phyloP scores from a whole-genome alignment of 805 yeast genomes.

The Maudiozyma bulderi region DNA sequence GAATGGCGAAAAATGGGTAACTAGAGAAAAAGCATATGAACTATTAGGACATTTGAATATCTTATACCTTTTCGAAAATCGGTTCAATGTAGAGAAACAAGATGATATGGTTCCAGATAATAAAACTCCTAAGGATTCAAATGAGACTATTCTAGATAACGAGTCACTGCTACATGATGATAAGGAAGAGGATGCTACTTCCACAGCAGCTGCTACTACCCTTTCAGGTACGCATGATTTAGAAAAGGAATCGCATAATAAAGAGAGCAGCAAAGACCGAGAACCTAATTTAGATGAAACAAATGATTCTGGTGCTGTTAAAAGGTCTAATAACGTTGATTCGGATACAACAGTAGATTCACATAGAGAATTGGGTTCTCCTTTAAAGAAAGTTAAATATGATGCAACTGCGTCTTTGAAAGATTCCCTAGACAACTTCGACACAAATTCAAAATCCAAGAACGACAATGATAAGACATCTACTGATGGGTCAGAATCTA shows the following conservation, averaged over 20 bases:
- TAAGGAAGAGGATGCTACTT: background rate
- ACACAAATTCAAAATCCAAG: background rate
- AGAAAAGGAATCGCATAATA: no score
- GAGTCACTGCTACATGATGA: background rate
- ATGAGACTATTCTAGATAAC: background rate
- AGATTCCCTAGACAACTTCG: background rate
- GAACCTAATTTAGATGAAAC: no score
- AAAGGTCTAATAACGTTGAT: slow-evolving; percentile 5
- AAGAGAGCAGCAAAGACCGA: no score
- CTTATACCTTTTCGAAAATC: slow-evolving; percentile 11
- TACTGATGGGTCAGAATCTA: background rate
- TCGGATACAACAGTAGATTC: slow-evolving; percentile 4
- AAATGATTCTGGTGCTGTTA: background rate
- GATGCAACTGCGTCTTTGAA: slow-evolving; percentile 2
- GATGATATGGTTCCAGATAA: background rate
- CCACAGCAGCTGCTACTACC: background rate
- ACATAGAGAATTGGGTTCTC: slow-evolving; percentile 20
- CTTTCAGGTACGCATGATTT: background rate
- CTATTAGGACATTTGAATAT: slow-evolving; percentile 14
- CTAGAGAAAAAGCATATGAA: slow-evolving; percentile 19
- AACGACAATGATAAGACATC: background rate
- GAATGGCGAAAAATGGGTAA: slow-evolving; percentile 24
- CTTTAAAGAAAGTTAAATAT: slow-evolving; percentile 18
- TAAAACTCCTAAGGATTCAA: background rate
- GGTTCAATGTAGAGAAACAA: slow-evolving; percentile 2